These are phyloP conservation scores for Xylaria cubensis DNA, from an alignment of 495 filamentous ascomycete species.

Conservation along the genomic window DNA sequence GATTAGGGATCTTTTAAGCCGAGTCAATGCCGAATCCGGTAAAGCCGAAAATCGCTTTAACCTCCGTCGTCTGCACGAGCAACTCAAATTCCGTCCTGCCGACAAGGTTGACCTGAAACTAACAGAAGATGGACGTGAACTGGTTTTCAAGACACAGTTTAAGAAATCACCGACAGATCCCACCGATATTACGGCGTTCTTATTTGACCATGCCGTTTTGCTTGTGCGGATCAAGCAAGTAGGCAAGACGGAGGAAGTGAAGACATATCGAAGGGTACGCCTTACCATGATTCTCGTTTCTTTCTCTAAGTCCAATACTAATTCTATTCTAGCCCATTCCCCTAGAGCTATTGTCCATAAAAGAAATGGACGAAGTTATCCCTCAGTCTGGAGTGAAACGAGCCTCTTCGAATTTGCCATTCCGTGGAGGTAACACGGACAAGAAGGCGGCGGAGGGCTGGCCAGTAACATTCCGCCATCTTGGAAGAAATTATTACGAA, in stretches of 20 bases:
- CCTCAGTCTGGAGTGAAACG: conserved; percentile 85
- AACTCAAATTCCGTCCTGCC: conserved; percentile 83
- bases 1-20: conserved; percentile 84
- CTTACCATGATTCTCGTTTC: background rate
- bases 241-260: conserved; percentile 92
- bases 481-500: conserved; percentile 96
- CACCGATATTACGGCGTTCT: conserved; percentile 88
- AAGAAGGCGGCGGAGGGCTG: conserved; percentile 74
- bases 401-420: conserved; percentile 85
- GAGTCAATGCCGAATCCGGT: conserved; percentile 93
- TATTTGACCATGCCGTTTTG: conserved; percentile 95
- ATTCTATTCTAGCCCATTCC: conserved; percentile 74
- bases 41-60: conserved; percentile 99
- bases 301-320: background rate
- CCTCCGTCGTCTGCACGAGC: conserved; percentile 84
- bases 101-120: conserved; percentile 94
- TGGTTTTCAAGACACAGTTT: conserved; percentile 89
- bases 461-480: conserved; percentile 96
- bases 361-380: conserved; percentile 94
- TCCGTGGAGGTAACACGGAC: conserved; percentile 57
- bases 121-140: conserved; percentile 89
- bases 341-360: conserved; percentile 89
- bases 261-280: conserved; percentile 82
- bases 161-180: conserved; percentile 90
- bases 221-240: conserved; percentile 84